Conservation (phyloP, 106 monocot genomes). For the Phalaenopsis equestris region DNA sequence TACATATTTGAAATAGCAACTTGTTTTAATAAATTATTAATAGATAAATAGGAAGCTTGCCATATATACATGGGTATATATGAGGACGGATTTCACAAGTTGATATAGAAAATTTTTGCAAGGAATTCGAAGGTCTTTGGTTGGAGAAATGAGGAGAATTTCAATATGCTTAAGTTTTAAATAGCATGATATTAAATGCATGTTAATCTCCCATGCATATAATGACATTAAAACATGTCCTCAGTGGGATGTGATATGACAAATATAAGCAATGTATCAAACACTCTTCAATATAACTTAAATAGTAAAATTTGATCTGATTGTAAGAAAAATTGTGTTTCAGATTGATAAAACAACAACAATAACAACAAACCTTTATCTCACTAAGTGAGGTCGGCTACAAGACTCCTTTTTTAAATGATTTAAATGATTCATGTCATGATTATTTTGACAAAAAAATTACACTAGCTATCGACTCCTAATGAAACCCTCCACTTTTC, state of each 20-base stretch:
- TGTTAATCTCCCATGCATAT: no score
- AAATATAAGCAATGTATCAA: slow-evolving; percentile 2
- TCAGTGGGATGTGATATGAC: no score
- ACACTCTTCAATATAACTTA: not conserved
- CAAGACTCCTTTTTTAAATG: no score
- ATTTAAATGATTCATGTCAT: no score
- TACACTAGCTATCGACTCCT: no score
- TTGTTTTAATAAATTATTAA: not conserved
- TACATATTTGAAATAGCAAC: not conserved
- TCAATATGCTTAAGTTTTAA: not conserved
- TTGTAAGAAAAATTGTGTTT: not conserved
- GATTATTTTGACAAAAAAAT: no score
- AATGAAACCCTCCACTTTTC: no score
- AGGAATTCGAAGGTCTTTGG: not conserved
- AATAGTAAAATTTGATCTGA: not conserved
- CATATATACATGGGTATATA: not conserved
- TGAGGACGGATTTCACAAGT: not conserved
- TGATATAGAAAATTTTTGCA: not conserved
- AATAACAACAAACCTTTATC: no score
- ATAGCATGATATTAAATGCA: not conserved
- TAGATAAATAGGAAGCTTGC: not conserved
- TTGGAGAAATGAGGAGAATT: not conserved
- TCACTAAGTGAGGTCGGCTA: no score
- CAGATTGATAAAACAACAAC: not conserved
- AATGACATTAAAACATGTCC: no score